Evolutionary conservation across 225 moss, liverwort and hornwort genomes (phyloP).

Genomic region (Straminergon stramineum): DNA sequence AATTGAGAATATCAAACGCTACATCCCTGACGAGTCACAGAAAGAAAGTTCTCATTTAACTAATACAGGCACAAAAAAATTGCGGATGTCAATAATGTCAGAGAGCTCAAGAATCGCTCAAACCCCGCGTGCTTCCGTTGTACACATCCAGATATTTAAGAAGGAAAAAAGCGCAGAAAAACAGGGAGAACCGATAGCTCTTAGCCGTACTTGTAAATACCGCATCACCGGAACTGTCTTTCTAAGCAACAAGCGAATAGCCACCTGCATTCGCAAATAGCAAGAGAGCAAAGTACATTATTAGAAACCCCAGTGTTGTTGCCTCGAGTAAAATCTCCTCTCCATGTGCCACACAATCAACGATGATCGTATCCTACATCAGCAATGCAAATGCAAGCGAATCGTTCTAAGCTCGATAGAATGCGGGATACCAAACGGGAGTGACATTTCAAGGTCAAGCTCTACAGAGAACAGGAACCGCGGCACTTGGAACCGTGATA

Average conservation of each 20-base stretch:
- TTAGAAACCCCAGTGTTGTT: neutral
- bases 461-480: neutral
- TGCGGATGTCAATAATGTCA: neutral
- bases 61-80: neutral
- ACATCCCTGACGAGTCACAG: neutral
- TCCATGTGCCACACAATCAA: neutral
- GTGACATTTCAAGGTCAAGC: neutral
- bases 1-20: neutral
- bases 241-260: constrained; percentile 79
- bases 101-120: neutral
- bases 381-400: neutral
- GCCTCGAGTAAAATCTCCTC: neutral
- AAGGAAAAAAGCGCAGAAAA: neutral
- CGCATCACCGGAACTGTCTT: constrained; percentile 94
- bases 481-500: neutral
- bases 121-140: neutral
- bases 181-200: neutral
- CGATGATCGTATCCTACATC: neutral
- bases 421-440: neutral
- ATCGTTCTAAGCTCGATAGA: neutral
- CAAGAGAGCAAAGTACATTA: neutral
- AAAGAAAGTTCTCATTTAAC: neutral
- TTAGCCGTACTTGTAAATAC: constrained; percentile 69
- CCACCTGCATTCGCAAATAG: constrained; percentile 54
- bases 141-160: neutral